Evolutionary conservation across 768 basidiomycete genomes (phyloP), one percentile per base, ranked within the genome.

Genomic region (Pleurotus tuber-regium): DNA sequence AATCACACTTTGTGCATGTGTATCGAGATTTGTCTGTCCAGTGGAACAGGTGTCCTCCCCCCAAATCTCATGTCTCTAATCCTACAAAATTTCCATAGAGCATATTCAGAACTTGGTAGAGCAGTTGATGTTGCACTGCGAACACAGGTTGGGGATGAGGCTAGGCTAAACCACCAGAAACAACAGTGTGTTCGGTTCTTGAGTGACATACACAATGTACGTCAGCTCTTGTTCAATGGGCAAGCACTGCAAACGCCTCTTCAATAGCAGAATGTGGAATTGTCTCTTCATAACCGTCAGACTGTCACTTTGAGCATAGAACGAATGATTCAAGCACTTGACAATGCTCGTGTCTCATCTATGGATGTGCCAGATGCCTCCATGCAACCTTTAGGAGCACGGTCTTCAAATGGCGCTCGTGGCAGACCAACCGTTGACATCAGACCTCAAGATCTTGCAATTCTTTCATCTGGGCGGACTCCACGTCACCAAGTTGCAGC

Each of bases 401-500:
- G 14, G 4, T 23, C 29, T 6, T 21, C 11, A 49, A 62, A 59
- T 8, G 59, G 63, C 3, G 36, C 28, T 1, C 55, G 42, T 2
- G 63, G 67, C 2, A 57, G 64, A 1, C 66, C 66, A 16, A 49
- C 54, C 2, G 53, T 63, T 2, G 57, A 65, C 10, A 65, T 69
- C 16, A 53, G 64, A 36, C 53, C 46, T 1, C 21, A 51, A 6
- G 35, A 54, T 16, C 51, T 59, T 21, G 50, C 56, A 21, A 26
- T 31, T 11, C 24, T 57, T 1, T 16, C 33, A 3, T 36, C 31
- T 19, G 56, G 53, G 2, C 19, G 46, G 35, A 49, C 46, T 24
- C 51, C 53, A 16, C 43, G 29, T 18, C 6, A 50, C 19, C 30
- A 59, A 46, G 50, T 57, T 35, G 53, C 47, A 8, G 29, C 23